phyloP scores from a whole-genome alignment of 768 basidiomycete genomes.

The Grammothele lineata region DNA sequence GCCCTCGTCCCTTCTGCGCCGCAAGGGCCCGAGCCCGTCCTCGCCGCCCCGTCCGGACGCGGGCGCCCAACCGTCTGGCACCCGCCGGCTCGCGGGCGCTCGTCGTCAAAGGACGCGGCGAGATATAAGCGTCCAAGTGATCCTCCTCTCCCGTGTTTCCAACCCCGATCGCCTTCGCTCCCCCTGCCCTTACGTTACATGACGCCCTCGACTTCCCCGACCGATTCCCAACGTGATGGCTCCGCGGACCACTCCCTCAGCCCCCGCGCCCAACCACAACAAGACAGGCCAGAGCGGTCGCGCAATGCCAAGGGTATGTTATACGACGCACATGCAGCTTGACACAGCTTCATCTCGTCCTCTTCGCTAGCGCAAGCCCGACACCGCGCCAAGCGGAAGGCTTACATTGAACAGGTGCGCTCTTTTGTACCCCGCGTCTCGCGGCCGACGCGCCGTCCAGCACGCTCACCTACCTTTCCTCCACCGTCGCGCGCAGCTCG shows the following conservation, averaged over 20 bases:
- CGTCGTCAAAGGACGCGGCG: too few species aligned
- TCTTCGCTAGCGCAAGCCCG: constrained; percentile 79
- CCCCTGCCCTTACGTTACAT: constrained; percentile 22
- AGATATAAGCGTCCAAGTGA: constrained; percentile 18
- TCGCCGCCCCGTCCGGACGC: too few species aligned
- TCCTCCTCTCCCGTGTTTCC: constrained; percentile 14
- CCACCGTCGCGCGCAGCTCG: constrained; percentile 50
- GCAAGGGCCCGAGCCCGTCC: too few species aligned
- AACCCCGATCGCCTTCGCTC: constrained; percentile 24
- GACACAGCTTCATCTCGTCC: too few species aligned
- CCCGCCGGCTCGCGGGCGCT: too few species aligned
- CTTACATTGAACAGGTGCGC: constrained; percentile 82
- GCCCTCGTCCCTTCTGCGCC: too few species aligned
- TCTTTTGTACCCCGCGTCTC: neutral
- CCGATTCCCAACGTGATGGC: constrained; percentile 13
- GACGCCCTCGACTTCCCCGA: constrained; percentile 18
- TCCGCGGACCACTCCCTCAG: constrained; percentile 12
- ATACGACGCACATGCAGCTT: neutral
- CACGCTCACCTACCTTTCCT: neutral
- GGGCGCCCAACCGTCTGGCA: too few species aligned
- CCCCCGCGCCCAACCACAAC: constrained; percentile 1
- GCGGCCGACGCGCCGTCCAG: constrained; percentile 3
- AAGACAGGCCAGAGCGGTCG: constrained; percentile 19
- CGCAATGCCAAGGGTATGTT: constrained; percentile 25
- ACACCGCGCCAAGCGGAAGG: constrained; percentile 89